These are phyloP conservation scores for Amniculicola lignicola DNA, from an alignment of 495 filamentous ascomycete species.

Conservation along the genomic window DNA sequence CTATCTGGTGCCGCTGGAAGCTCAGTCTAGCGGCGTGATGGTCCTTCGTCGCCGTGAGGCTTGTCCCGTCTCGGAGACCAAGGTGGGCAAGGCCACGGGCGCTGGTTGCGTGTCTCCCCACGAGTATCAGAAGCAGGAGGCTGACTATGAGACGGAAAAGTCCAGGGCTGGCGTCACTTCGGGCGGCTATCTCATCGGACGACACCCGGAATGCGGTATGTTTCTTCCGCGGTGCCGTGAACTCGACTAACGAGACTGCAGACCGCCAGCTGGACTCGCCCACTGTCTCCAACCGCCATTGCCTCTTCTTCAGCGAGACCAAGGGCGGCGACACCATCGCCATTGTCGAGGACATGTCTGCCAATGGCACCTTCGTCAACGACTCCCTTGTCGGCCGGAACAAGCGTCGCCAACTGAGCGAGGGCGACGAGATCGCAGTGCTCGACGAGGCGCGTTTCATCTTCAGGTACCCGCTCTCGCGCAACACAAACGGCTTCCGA, in stretches of 20 bases:
- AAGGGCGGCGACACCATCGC: slow-evolving; percentile 75
- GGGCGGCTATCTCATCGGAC: slow-evolving; percentile 86
- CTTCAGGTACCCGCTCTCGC: slow-evolving; percentile 80
- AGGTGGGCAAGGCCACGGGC: slow-evolving; percentile 42
- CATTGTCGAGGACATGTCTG: slow-evolving; percentile 87
- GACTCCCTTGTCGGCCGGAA: slow-evolving; percentile 88
- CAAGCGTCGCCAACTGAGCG: slow-evolving; percentile 78
- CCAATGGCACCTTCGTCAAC: slow-evolving; percentile 95
- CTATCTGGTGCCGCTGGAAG: slow-evolving; percentile 80
- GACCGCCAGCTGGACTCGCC: slow-evolving; percentile 75
- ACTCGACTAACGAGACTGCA: slow-evolving; percentile 38
- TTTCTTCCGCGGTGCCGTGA: slow-evolving; percentile 25
- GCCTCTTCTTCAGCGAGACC: slow-evolving; percentile 83
- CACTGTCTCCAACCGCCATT: slow-evolving; percentile 94
- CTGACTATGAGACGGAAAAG: slow-evolving; percentile 57
- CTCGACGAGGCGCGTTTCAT: slow-evolving; percentile 78
- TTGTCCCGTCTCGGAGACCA: slow-evolving; percentile 54
- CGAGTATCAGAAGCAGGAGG: slow-evolving; percentile 52
- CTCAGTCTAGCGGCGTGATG: slow-evolving; percentile 62
- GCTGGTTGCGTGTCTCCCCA: slow-evolving; percentile 30
- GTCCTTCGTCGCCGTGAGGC: slow-evolving; percentile 66
- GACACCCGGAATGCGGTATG: slow-evolving; percentile 93
- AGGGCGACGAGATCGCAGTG: slow-evolving; percentile 86
- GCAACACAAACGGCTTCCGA: slow-evolving; percentile 70
- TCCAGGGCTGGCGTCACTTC: slow-evolving; percentile 55